A percentile compares a stretch with the other conserved stretches of the same genome.
Evolutionary conservation across 2,329 filamentous ascomycete genomes (phyloP).

Genomic region (Colletotrichum viniferum): DNA sequence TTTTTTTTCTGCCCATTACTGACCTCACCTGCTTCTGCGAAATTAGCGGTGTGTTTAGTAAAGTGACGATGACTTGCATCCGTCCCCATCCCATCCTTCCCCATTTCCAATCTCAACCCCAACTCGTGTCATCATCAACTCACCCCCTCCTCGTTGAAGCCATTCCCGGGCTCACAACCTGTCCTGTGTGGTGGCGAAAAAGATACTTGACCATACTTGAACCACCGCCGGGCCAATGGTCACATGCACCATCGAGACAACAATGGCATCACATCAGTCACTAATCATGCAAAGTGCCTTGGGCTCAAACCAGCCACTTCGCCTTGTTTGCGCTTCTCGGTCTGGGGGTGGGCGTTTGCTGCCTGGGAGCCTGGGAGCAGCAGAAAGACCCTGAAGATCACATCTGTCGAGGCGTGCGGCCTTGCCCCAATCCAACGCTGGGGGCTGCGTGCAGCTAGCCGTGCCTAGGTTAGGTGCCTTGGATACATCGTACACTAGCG

Average conservation of each 20-base stretch:
- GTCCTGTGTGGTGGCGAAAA: not conserved
- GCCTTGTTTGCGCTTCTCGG: not conserved
- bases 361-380: not conserved
- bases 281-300: not conserved
- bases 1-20: not conserved
- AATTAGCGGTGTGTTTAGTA: slow-evolving; percentile 7
- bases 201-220: not conserved
- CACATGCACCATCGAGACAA: not conserved
- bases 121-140: not conserved
- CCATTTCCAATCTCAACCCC: not conserved
- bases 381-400: slow-evolving; percentile 20
- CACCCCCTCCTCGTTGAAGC: not conserved
- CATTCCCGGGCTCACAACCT: not conserved
- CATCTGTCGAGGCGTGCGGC: slow-evolving; percentile 9
- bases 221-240: not conserved
- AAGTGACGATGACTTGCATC: slow-evolving; percentile 18
- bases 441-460: slow-evolving; percentile 15
- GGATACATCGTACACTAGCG: not conserved
- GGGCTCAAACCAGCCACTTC: not conserved
- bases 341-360: not conserved
- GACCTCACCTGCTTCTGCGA: not conserved
- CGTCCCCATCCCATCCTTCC: not conserved
- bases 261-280: not conserved
- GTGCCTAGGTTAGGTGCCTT: not conserved
- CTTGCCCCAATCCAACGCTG: slow-evolving; percentile 2